phyloP scores from a whole-genome alignment of 306 rosid genomes.

The Fragaria vesca region DNA sequence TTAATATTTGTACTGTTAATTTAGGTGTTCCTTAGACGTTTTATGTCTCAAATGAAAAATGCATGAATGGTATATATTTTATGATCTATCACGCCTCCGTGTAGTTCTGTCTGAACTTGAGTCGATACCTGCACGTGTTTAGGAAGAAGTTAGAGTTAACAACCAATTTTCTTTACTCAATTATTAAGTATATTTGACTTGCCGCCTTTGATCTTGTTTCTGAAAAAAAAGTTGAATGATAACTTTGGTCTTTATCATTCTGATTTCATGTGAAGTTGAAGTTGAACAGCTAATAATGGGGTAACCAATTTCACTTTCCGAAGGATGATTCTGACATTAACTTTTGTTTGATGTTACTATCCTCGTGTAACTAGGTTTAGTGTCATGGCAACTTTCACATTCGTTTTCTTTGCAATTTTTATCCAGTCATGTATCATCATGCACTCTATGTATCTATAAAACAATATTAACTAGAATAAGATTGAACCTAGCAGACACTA shows the following conservation, averaged over 20 bases:
- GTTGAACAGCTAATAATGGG: not conserved
- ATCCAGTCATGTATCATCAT: not conserved
- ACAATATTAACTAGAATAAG: not conserved
- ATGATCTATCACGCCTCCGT: constrained; percentile 10
- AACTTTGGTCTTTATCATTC: not conserved
- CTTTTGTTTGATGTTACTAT: constrained; percentile 2
- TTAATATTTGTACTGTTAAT: not conserved
- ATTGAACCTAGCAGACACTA: constrained; percentile 29
- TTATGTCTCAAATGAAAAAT: constrained; percentile 4
- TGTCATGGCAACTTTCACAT: not conserved
- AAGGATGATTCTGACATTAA: not conserved
- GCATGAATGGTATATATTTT: constrained; percentile 22
- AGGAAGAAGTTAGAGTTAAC: not conserved
- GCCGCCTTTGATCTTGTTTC: not conserved
- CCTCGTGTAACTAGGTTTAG: not conserved
- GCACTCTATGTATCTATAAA: not conserved
- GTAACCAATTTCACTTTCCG: not conserved
- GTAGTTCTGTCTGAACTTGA: not conserved
- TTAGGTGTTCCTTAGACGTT: constrained; percentile 12
- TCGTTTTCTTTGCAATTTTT: not conserved
- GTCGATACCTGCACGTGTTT: not conserved
- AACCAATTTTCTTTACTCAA: not conserved
- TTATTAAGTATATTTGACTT: not conserved
- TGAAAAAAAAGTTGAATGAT: not conserved
- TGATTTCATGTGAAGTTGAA: not conserved